Base-by-base conservation (phyloP, 2,329 filamentous ascomycete species). In the Metarhizium anisopliae region DNA sequence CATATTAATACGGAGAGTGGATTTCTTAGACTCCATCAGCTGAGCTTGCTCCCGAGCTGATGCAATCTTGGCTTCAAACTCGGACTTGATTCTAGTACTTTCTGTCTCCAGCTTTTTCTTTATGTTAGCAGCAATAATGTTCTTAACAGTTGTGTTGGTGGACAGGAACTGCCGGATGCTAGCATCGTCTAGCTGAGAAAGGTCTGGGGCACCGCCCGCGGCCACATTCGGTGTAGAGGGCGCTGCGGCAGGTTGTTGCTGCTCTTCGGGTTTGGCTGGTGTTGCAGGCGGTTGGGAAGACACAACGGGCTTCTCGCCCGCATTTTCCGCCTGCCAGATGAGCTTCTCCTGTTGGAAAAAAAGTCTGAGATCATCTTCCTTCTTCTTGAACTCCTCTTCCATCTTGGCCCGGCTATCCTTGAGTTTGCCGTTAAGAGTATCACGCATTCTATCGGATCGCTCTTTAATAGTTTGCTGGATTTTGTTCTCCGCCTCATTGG, bases 1-100 rank as follows among this genome's bases (percentile, higher is more conserved):
- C 83, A 95, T 88, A 67, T 90, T 93, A 60, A 93, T 78, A 60
- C 87, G 88, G 51, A 89, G 75, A 2, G 82, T 82, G 54, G 81
- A 82, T 68, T 89, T 90, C 74, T 92, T 92, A 40, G 85, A 82
- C 49, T 85, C 84, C 73, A 94, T 80, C 59, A 87, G 80, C 53
- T 87, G 81, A 3, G 85, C 86, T 68, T 87, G 79, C 59, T 85
- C 80, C 54, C 77, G 74, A 11, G 80, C 82, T 52, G 77, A 75
- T 13, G 66, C 62, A 25, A 82, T 71, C 69, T 82, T 84, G 45
- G 74, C 71, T 52, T 84, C 80, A 54, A 73, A 77, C 56, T 83
- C 82, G 1, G 78, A 73, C 60, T 78, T 80, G 35, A 83, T 67
- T 66, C 80, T 85, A 57, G 81, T 77, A n/a, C 80, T 78, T 64